These are phyloP conservation scores for Cocos nucifera DNA, from an alignment of 176 grass and related monocot species.

Conservation along the genomic window DNA sequence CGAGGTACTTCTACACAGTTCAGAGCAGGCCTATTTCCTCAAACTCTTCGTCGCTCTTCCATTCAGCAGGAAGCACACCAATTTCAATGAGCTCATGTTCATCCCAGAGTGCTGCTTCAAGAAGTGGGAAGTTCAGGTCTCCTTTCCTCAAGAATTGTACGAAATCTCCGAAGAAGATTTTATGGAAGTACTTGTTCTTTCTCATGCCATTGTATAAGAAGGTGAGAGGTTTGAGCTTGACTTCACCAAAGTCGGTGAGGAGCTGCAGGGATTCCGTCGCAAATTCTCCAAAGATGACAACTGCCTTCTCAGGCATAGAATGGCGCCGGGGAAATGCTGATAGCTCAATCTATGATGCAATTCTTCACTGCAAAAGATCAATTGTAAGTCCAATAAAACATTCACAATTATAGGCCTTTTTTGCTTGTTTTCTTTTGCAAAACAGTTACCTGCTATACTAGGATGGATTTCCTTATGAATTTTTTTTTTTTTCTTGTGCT, in stretches of 20 bases:
- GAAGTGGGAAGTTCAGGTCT: background rate
- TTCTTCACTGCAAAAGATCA: slow-evolving; percentile 91
- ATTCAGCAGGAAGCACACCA: slow-evolving; percentile 73
- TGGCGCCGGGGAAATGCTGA: slow-evolving; percentile 75
- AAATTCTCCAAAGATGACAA: background rate
- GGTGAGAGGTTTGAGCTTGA: slow-evolving; percentile 36
- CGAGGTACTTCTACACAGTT: too few relatives aligned
- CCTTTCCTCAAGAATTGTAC: background rate
- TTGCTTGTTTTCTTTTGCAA: too few relatives aligned
- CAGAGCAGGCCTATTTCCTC: slow-evolving; percentile 8
- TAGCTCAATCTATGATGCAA: slow-evolving; percentile 70
- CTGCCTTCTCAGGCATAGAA: slow-evolving; percentile 17
- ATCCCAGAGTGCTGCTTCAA: background rate
- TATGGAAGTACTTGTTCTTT: slow-evolving; percentile 66
- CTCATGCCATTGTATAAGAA: slow-evolving; percentile 67
- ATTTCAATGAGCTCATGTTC: slow-evolving; percentile 7
- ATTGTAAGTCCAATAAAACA: slow-evolving; percentile 28
- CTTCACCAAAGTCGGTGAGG: slow-evolving; percentile 3
- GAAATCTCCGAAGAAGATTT: slow-evolving; percentile 53
- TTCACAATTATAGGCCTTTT: background rate
- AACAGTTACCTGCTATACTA: too few relatives aligned
- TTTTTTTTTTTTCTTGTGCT: too few relatives aligned
- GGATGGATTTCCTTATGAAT: too few relatives aligned
- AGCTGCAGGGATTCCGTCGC: slow-evolving; percentile 1
- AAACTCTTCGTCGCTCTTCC: slow-evolving; percentile 57